Conservation (phyloP, 1,284 basidiomycete genomes). For the Tilletia indica region DNA sequence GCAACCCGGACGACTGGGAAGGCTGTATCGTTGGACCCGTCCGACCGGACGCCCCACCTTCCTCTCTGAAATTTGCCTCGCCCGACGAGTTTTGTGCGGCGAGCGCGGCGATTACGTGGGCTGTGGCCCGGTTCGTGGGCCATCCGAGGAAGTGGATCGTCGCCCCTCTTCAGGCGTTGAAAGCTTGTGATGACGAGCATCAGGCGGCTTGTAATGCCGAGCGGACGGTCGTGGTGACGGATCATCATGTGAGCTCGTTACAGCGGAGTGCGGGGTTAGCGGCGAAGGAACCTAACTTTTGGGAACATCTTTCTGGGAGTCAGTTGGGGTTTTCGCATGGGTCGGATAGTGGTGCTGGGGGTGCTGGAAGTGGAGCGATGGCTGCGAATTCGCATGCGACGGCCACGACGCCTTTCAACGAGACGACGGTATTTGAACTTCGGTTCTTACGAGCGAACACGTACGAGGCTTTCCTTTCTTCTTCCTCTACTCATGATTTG, state of each 20-base stretch:
- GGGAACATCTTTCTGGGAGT: not conserved
- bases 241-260: conserved; percentile 19
- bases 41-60: conserved; percentile 15
- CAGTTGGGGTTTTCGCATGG: not conserved
- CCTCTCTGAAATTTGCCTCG: not conserved
- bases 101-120: conserved; percentile 27
- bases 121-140: conserved; percentile 34
- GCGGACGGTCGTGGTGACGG: conserved; percentile 40
- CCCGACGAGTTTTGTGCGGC: not conserved
- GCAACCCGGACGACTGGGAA: conserved; percentile 46
- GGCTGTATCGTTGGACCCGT: conserved; percentile 31
- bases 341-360: not conserved
- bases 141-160: conserved; percentile 46
- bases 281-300: not conserved
- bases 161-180: conserved; percentile 20
- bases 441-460: conserved; percentile 31
- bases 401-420: not conserved
- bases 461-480: not conserved
- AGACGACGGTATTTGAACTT: conserved; percentile 32
- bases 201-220: not conserved
- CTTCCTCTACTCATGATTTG: no score
- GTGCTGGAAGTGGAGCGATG: not conserved
- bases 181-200: not conserved
- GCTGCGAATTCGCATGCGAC: not conserved
- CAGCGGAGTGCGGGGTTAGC: not conserved